Evolutionary conservation across 1,284 basidiomycete genomes (phyloP).

Genomic region (Leccinum pachyderme): DNA sequence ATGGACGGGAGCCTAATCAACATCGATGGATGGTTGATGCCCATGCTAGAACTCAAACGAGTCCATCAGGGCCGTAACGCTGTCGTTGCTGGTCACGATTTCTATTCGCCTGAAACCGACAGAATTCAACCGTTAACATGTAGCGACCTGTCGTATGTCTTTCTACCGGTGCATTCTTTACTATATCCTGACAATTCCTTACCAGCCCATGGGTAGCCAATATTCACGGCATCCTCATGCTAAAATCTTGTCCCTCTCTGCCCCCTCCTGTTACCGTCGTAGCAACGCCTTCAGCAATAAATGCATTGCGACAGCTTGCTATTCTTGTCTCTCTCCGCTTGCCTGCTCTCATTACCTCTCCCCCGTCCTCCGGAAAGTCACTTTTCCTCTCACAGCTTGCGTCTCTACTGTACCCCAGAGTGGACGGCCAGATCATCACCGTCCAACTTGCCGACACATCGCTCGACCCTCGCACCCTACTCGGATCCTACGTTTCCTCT

Average conservation of each 20-base stretch:
- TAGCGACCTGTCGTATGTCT: constrained; percentile 53
- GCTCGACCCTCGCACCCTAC: constrained; percentile 89
- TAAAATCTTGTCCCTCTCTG: constrained; percentile 39
- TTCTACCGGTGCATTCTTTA: not conserved
- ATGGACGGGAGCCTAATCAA: constrained; percentile 41
- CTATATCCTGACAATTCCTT: constrained; percentile 6
- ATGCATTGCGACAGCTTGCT: constrained; percentile 64
- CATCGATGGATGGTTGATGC: constrained; percentile 79
- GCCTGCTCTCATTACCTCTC: constrained; percentile 84
- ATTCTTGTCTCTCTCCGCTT: constrained; percentile 65
- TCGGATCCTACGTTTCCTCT: constrained; percentile 94
- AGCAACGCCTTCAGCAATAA: constrained; percentile 60
- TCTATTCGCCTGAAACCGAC: constrained; percentile 43
- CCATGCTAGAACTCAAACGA: constrained; percentile 63
- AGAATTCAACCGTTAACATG: constrained; percentile 37
- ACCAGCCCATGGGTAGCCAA: constrained; percentile 54
- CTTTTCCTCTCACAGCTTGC: constrained; percentile 81
- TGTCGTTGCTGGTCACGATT: constrained; percentile 42
- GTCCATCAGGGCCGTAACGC: constrained; percentile 52
- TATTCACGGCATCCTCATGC: constrained; percentile 64
- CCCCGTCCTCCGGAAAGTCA: constrained; percentile 90
- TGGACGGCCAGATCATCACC: constrained; percentile 65
- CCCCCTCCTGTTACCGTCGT: constrained; percentile 49
- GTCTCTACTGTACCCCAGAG: constrained; percentile 54
- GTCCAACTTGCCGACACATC: constrained; percentile 94